A percentile compares a stretch with the other conserved stretches of the same genome.
Conservation (phyloP, 352 stramenopile genomes). For the Phytophthora sp. region DNA sequence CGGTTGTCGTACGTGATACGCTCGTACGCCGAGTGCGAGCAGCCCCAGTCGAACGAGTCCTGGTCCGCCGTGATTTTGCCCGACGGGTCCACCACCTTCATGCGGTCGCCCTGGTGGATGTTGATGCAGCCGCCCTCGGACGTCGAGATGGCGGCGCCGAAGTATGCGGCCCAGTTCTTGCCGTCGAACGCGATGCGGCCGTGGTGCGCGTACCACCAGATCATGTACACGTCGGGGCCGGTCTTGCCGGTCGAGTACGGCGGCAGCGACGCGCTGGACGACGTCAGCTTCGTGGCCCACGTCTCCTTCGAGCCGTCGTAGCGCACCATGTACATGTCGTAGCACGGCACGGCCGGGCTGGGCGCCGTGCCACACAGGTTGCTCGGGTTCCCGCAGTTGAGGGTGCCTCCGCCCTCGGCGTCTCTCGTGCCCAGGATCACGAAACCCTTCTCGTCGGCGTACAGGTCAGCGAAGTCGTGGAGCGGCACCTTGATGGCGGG, state of each 20-base stretch:
- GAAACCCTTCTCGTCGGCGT: slow-evolving; percentile 61
- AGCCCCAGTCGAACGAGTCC: slow-evolving; percentile 64
- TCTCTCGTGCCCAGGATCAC: slow-evolving; percentile 58
- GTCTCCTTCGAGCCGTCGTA: slow-evolving; percentile 55
- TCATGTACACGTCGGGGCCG: slow-evolving; percentile 61
- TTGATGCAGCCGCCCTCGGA: slow-evolving; percentile 67
- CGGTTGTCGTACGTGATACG: slow-evolving; percentile 62
- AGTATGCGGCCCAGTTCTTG: slow-evolving; percentile 71
- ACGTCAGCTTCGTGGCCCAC: slow-evolving; percentile 63
- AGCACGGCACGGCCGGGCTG: slow-evolving; percentile 48
- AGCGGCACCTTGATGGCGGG: slow-evolving; percentile 40
- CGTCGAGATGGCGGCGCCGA: slow-evolving; percentile 59
- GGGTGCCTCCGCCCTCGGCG: slow-evolving; percentile 54
- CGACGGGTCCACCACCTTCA: slow-evolving; percentile 60
- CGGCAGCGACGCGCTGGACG: slow-evolving; percentile 45
- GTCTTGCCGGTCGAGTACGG: slow-evolving; percentile 59
- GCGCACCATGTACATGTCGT: slow-evolving; percentile 68
- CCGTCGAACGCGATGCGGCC: slow-evolving; percentile 63
- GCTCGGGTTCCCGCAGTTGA: slow-evolving; percentile 62
- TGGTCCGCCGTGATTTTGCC: slow-evolving; percentile 42
- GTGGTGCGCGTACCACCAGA: slow-evolving; percentile 77
- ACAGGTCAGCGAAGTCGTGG: slow-evolving; percentile 61
- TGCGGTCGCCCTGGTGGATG: slow-evolving; percentile 73
- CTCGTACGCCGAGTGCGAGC: slow-evolving; percentile 68
- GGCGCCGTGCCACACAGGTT: slow-evolving; percentile 56